Percentiles rank a stretch among this genome's conserved stretches.
Conservation (phyloP, 805 yeast species). For the Wickerhamiella dianesei region DNA sequence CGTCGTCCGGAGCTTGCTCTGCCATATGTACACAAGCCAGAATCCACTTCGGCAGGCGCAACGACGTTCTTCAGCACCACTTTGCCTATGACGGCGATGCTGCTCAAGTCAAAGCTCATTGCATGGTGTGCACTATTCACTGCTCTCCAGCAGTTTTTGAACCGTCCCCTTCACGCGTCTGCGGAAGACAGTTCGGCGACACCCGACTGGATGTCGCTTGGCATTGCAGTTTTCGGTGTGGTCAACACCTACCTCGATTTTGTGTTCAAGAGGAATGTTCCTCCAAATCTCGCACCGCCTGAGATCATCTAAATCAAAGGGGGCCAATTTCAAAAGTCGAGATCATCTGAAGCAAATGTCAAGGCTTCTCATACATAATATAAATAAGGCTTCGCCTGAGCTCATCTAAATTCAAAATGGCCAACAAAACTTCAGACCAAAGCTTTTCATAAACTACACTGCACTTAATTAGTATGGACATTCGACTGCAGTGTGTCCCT, state of each 20-base stretch:
- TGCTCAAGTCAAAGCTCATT: conserved; percentile 25
- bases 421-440: no score
- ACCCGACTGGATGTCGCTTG: conserved; percentile 22
- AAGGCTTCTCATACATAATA: no score
- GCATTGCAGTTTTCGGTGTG: conserved; percentile 24
- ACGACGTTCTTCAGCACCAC: conserved; percentile 19
- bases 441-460: no score
- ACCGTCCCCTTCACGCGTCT: conserved; percentile 20
- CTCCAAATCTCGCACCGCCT: conserved; percentile 1
- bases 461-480: conserved; percentile 65
- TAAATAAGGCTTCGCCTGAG: no score
- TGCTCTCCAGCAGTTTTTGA: conserved; percentile 23
- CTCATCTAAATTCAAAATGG: no score
- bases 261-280: conserved; percentile 20
- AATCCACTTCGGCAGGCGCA: conserved; percentile 13
- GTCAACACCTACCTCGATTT: conserved; percentile 25
- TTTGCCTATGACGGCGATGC: conserved; percentile 29
- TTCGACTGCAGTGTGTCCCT: conserved; percentile 75
- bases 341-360: no score
- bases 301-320: background rate
- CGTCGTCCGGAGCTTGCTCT: conserved; percentile 23
- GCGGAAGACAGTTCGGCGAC: conserved; percentile 13
- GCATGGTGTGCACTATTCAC: conserved; percentile 28
- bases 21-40: conserved; percentile 22
- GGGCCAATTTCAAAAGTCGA: no score